Base-by-base conservation (phyloP, 768 basidiomycete species). In the Butyriboletus loyo region DNA sequence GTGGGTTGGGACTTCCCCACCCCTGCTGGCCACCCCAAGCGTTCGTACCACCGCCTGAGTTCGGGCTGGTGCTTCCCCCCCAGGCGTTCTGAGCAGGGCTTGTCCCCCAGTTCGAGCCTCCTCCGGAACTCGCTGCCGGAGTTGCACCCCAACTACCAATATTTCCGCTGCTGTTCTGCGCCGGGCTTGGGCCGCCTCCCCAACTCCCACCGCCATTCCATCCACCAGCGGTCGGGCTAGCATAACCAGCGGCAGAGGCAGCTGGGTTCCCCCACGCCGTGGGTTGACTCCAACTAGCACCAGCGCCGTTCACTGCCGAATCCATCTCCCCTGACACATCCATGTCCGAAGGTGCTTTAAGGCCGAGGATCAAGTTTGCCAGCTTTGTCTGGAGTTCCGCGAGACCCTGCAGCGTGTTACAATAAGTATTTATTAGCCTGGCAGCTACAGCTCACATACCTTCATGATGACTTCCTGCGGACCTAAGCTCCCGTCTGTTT, bases 391-490 rank as follows among this genome's bases (percentile, higher is more conserved):
- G 89, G 13, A 92, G 77, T 68, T 89, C 87, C 31, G 81, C 77
- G 21, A 92, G 77, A 42, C 90, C 90, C 86, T 92, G 41, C 13
- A 45, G 58, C 24, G 46, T 11, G 22, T 48, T n/a, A 46, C 34
- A 7, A 39, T 52, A 1, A 51, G 40, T 17, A 11, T 10, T 24
- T n/a, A 22, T 40, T 15, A 31, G 21, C 13, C 34, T 11, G 5
- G 14, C 4, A 28, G 17, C 21, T 9, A 11, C n/a, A 45, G 22
- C 11, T 34, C 19, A 49, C 73, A 39, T 45, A 87, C 91, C 81
- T 85, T 92, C 79, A 87, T 83, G 17, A 95, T 83, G 7, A 94
- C 90, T 66, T 95, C 93, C 64, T 94, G 89, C 0, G 92, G 91
- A 10, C 81, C 81, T 31, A 96, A 69, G 67, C 89, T 92, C 13